Conservation (phyloP, 352 stramenopile species). For the Phytophthora pseudosyringae region DNA sequence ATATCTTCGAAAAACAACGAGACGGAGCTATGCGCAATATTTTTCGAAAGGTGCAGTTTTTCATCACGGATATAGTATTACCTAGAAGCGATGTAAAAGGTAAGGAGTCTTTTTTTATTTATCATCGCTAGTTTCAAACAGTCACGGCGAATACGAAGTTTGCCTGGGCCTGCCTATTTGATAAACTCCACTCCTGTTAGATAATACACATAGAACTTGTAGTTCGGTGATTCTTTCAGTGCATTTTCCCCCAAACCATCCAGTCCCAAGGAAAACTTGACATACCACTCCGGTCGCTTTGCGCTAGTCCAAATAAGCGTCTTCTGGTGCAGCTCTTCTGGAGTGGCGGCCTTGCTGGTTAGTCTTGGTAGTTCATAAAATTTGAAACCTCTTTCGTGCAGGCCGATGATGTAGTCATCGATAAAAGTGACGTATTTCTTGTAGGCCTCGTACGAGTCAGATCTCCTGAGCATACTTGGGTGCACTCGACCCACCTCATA, state of each 20-base stretch:
- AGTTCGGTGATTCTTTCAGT: slow-evolving; percentile 19
- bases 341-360: background rate
- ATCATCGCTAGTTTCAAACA: no score
- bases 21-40: no score
- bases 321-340: slow-evolving; percentile 1
- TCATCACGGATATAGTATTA: no score
- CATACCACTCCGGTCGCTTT: slow-evolving; percentile 17
- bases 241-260: background rate
- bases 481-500: background rate
- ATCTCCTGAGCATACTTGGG: no score
- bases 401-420: slow-evolving; percentile 11
- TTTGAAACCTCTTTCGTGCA: no score
- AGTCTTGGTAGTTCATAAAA: slow-evolving; percentile 6
- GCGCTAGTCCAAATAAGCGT: slow-evolving; percentile 12
- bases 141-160: no score
- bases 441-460: background rate
- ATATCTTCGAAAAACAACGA: no score
- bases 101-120: no score
- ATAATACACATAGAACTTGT: slow-evolving; percentile 13
- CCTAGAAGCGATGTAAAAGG: no score
- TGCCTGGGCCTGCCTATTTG: no score
- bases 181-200: no score
- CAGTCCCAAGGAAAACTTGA: slow-evolving; percentile 19
- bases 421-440: slow-evolving; percentile 16
- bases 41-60: no score